Conservation (phyloP, 768 basidiomycete species). For the Candolleomyces eurysporus region DNA sequence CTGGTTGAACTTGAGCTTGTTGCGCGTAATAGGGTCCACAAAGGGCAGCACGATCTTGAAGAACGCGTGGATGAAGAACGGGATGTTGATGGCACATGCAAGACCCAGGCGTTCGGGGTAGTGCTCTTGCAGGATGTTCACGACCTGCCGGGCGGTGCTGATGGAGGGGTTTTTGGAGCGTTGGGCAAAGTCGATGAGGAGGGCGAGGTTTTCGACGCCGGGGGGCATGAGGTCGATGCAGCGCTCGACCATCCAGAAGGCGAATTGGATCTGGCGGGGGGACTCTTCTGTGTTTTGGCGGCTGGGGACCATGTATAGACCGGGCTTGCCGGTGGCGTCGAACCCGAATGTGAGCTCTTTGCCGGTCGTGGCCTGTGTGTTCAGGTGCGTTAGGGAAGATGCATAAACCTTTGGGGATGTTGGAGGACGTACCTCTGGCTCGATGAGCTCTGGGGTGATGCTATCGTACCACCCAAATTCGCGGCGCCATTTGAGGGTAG, state of each 20-base stretch:
- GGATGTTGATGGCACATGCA: conserved; percentile 77
- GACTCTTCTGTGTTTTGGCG: conserved; percentile 78
- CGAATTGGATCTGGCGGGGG: conserved; percentile 66
- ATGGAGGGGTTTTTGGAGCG: conserved; percentile 57
- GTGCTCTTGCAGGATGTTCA: conserved; percentile 73
- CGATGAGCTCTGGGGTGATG: conserved; percentile 60
- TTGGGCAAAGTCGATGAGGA: conserved; percentile 80
- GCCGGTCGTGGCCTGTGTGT: conserved; percentile 69
- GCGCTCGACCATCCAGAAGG: conserved; percentile 78
- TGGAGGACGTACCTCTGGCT: conserved; percentile 58
- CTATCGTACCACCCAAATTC: conserved; percentile 70
- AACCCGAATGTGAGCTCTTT: conserved; percentile 80
- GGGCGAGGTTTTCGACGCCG: conserved; percentile 70
- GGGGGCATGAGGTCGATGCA: conserved; percentile 74
- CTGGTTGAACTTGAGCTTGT: conserved; percentile 77
- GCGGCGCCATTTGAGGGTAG: conserved; percentile 71
- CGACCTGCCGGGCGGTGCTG: conserved; percentile 41
- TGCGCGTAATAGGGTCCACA: conserved; percentile 77
- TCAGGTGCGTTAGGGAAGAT: too few species aligned
- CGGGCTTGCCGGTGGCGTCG: conserved; percentile 64
- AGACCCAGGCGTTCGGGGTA: conserved; percentile 85
- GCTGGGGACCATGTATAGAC: conserved; percentile 62
- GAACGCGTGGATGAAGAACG: conserved; percentile 72
- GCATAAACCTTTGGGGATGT: conserved; percentile 3
- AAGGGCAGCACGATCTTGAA: conserved; percentile 78